Evolutionary conservation across 2,329 filamentous ascomycete genomes (phyloP).

Genomic region (Alternaria brassicae): DNA sequence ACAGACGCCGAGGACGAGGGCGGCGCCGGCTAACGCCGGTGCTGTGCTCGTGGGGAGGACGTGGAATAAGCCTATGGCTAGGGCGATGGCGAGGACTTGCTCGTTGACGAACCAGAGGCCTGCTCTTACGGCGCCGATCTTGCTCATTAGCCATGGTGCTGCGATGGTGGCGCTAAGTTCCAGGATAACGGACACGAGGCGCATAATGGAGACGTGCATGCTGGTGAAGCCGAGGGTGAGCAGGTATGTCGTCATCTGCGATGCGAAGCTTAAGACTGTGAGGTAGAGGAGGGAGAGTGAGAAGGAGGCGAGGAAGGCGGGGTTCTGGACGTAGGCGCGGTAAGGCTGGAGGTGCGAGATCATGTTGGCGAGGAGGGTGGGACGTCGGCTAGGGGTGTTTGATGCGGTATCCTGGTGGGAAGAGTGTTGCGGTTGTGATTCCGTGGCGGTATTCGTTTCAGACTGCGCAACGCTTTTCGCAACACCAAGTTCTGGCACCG

Average conservation of each 20-base stretch:
- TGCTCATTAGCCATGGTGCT: conserved; percentile 62
- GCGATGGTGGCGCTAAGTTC: conserved; percentile 69
- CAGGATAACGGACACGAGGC: conserved; percentile 61
- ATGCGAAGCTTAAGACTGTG: conserved; percentile 54
- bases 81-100: conserved; percentile 65
- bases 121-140: conserved; percentile 62
- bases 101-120: conserved; percentile 75
- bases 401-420: conserved; percentile 9
- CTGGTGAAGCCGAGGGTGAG: conserved; percentile 62
- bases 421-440: conserved; percentile 4
- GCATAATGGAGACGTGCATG: conserved; percentile 60
- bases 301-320: conserved; percentile 67
- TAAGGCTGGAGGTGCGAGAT: conserved; percentile 27
- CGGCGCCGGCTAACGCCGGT: conserved; percentile 32
- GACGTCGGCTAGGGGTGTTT: conserved; percentile 8
- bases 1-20: conserved; percentile 51
- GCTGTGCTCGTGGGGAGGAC: conserved; percentile 26
- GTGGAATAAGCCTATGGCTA: conserved; percentile 46
- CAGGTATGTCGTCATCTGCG: conserved; percentile 71
- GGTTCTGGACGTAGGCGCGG: conserved; percentile 60
- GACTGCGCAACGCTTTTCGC: conserved; percentile 14
- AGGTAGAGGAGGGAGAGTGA: conserved; percentile 67
- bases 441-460: conserved; percentile 14
- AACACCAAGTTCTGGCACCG: conserved; percentile 41
- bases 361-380: conserved; percentile 5